A percentile compares a stretch with the other conserved stretches of the same genome.
Evolutionary conservation across 2,329 filamentous ascomycete genomes (phyloP).

Genomic region (Colletotrichum liaoningense): DNA sequence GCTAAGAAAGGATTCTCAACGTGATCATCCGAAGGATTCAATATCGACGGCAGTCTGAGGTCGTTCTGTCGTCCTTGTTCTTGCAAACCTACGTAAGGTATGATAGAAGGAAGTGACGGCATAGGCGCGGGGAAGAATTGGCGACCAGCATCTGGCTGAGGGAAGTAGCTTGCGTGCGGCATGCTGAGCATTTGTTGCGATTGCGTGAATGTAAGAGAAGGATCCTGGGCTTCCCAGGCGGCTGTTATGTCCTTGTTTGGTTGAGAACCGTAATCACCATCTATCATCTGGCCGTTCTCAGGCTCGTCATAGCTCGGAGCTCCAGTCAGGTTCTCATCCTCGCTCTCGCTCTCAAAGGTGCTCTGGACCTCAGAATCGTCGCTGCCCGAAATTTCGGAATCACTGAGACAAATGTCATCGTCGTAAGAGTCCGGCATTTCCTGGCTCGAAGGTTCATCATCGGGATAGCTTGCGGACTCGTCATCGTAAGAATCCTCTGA

Average conservation of each 20-base stretch:
- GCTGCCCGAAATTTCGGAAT: slow-evolving; percentile 44
- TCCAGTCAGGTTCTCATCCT: neutral
- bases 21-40: neutral
- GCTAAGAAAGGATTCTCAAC: neutral
- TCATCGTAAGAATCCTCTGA: slow-evolving; percentile 8
- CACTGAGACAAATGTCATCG: slow-evolving; percentile 25
- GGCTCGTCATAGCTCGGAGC: neutral
- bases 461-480: slow-evolving; percentile 1
- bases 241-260: neutral
- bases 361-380: slow-evolving; percentile 38
- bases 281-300: neutral
- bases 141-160: neutral
- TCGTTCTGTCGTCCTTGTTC: neutral
- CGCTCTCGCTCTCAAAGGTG: slow-evolving; percentile 3
- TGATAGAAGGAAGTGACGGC: neutral
- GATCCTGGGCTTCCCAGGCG: neutral
- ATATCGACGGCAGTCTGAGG: slow-evolving; percentile 9
- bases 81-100: neutral
- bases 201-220: neutral
- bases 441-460: slow-evolving; percentile 5
- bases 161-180: neutral
- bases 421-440: slow-evolving; percentile 3
- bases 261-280: neutral
- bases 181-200: neutral
- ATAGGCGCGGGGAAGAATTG: neutral